These are phyloP conservation scores for Fragaria ananassa DNA, from an alignment of 306 rosid genomes.

Conservation along the genomic window DNA sequence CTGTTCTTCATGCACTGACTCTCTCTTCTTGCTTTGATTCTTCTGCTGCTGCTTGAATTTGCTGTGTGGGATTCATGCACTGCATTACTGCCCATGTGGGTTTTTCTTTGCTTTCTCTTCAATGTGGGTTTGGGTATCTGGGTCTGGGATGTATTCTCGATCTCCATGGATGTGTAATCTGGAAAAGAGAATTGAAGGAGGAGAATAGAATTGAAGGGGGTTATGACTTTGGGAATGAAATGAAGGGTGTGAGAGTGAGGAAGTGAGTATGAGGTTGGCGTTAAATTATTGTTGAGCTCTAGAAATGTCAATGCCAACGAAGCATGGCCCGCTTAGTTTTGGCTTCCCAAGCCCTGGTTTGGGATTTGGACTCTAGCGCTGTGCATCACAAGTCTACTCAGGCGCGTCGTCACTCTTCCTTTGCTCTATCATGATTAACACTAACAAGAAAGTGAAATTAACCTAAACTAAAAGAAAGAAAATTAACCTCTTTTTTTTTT, in stretches of 20 bases:
- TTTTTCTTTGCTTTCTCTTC: conserved; percentile 29
- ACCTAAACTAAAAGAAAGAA: not conserved
- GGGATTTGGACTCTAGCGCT: conserved; percentile 28
- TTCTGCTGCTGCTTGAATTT: not conserved
- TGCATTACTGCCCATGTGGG: conserved; percentile 8
- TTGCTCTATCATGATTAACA: not conserved
- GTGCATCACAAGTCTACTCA: conserved; percentile 23
- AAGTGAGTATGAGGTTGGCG: conserved; percentile 18
- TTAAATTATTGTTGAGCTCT: conserved; percentile 60
- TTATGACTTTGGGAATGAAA: not conserved
- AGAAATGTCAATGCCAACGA: conserved; percentile 95
- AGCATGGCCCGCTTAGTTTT: conserved; percentile 65
- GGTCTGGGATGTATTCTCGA: conserved; percentile 1
- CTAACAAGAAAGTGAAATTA: not conserved
- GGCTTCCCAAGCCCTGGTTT: conserved; percentile 38
- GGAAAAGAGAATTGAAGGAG: not conserved
- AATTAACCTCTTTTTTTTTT: too few relatives aligned
- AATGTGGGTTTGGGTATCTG: conserved; percentile 34
- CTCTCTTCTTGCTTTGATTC: conserved; percentile 7
- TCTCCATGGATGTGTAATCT: conserved; percentile 24
- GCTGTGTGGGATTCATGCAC: conserved; percentile 27
- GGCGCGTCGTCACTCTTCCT: conserved; percentile 7
- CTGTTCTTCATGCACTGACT: conserved; percentile 4
- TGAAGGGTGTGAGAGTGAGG: conserved; percentile 9
- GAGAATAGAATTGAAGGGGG: not conserved